Evolutionary conservation across 257 asterid species (phyloP).

Genomic region (Solanum sparsipilum): DNA sequence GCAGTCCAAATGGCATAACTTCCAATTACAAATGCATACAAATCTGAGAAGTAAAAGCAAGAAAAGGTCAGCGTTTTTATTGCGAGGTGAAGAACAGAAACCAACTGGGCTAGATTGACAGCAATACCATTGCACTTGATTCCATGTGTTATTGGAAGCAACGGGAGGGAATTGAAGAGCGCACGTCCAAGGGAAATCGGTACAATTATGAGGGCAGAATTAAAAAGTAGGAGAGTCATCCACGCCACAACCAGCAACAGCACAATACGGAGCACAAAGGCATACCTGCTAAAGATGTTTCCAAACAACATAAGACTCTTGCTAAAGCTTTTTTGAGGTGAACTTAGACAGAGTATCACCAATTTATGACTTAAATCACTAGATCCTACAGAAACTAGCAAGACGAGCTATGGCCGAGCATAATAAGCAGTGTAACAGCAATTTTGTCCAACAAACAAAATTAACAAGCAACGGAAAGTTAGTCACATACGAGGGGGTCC

Average conservation of each 20-base stretch:
- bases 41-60: constrained; percentile 26
- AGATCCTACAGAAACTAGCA: background rate
- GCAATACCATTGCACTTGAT: constrained; percentile 85
- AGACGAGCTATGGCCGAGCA: background rate
- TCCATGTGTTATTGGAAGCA: constrained; percentile 88
- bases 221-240: constrained; percentile 83
- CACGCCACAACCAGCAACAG: constrained; percentile 80
- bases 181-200: constrained; percentile 87
- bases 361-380: background rate
- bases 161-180: constrained; percentile 72
- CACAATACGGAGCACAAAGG: constrained; percentile 80
- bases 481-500: background rate
- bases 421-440: background rate
- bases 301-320: constrained; percentile 22
- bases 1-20: constrained; percentile 96
- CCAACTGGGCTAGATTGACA: background rate
- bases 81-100: background rate
- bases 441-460: background rate
- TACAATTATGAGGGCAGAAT: constrained; percentile 72
- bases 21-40: constrained; percentile 91
- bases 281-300: constrained; percentile 61
- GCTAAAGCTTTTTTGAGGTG: background rate
- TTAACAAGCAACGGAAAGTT: background rate
- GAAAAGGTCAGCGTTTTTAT: background rate
- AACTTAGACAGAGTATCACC: background rate